Evolutionary conservation across 257 asterid genomes (phyloP).

Genomic region (Solanum infundibuliforme): DNA sequence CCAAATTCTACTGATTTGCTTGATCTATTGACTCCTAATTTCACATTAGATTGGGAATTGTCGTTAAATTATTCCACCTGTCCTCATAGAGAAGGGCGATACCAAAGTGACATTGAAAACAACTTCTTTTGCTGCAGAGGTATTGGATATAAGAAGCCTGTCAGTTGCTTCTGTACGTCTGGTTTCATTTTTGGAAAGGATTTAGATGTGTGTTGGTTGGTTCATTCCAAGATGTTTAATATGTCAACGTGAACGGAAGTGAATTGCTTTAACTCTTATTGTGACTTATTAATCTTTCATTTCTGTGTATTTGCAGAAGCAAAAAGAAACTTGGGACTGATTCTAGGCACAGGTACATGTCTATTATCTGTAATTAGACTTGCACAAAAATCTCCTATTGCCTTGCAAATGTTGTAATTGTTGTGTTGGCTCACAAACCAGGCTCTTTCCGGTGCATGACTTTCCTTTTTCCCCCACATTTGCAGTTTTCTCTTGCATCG

Average conservation of each 20-base stretch:
- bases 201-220: not conserved
- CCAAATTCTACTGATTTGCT: not conserved
- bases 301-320: not conserved
- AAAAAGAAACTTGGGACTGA: not conserved
- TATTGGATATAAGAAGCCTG: not conserved
- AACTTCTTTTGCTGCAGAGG: not conserved
- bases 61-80: not conserved
- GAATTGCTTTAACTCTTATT: not conserved
- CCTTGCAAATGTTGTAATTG: no score
- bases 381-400: no score
- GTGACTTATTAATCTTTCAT: no score
- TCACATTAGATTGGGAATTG: not conserved
- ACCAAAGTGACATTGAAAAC: not conserved
- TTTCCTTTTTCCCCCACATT: no score
- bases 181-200: not conserved
- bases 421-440: no score
- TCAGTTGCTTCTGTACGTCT: not conserved
- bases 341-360: not conserved
- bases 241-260: not conserved
- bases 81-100: not conserved
- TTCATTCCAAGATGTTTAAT: not conserved
- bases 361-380: not conserved
- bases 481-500: no score
- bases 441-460: no score
- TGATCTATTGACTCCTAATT: not conserved